Evolutionary conservation across 2,329 filamentous ascomycete species (phyloP), one percentile per base, ranked within the genome.

Genomic region (Penicillium sp.): DNA sequence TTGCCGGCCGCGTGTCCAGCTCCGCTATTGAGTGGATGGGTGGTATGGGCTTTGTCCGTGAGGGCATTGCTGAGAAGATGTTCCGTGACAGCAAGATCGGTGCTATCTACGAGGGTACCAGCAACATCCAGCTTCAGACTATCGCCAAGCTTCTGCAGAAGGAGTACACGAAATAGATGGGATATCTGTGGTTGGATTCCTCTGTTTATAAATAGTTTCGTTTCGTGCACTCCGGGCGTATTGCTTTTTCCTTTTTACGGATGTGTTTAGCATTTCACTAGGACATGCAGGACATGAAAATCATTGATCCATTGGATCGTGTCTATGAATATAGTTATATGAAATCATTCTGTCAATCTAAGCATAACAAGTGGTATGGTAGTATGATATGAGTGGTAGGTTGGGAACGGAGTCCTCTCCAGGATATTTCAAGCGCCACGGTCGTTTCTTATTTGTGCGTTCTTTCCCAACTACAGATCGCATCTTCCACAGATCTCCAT

Each of bases 11-110:
- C 46, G 92, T 99, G 16, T 87, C 86, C 47, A 84, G 91, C 6
- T 80, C 87, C 41, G 93, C 92, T 0, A 83, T 99, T 25, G 93
- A 99, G 75, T 99, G 93, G 93, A 97, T 97, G 92, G 93, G 93
- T 40, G 93, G 93, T 36, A 97, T 99, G 93, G 93, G 93, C 38
- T 99, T 99, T 64, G 93, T 99, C 13, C 79, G 93, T 37, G 93
- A 99, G 72, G 93, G 93, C 0, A 83, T 95, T 50, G 93, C 93
- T 0, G 93, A 99, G 82, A 99, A 99, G 82, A 96, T 86, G 77
- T 99, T 87, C 80, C 80, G 93, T 39, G 93, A 99, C 71, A 93
- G 88, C 79, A 99, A 97, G 85, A 99, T 99, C 65, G 93, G 93
- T 9, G 90, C 90, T 57, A 97, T 96, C 61, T 96, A 96, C 69